Base-by-base conservation (phyloP, 495 filamentous ascomycete species). In the Neurospora intermedia region DNA sequence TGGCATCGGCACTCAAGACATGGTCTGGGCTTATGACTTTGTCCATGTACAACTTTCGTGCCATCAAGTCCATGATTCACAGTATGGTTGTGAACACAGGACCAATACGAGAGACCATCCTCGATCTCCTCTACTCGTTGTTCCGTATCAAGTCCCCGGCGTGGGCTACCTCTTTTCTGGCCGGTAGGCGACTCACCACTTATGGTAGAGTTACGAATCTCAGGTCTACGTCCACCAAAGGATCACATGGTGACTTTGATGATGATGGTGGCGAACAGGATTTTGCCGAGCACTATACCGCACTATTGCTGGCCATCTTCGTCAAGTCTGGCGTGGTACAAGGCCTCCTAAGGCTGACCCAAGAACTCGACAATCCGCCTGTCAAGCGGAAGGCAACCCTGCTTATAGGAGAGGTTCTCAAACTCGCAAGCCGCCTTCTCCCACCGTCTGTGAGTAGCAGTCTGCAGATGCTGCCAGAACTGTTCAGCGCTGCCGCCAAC, bases 141-240 rank as follows among this genome's bases (percentile, higher is more conserved):
- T 86, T 99, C 73, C 90, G 94, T 59, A 97, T 99, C 79, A 98
- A 97, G 77, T 90, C 94, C 27, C 96, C 96, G 7, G 95, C 94
- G 1, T 99, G 96, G 96, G 95, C 95, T 38, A 93, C 93, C 1
- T 96, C 94, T 23, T 99, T 97, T 78, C 87, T 99, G 66, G 96
- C 96, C 45, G 96, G 96, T 8, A 88, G 96, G 75, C 86, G 96
- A 71, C 87, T 98, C 43, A 99, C 96, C 18, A 98, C 93, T 0
- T 98, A 98, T 80, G 94, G 94, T 18, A 88, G 96, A 76, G 94
- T 98, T 42, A 88, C 93, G 10, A 97, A 94, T 76, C 85, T 98
- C n/a, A 93, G 91, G 73, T 83, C 89, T 2, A 74, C 82, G 3
- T 76, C 77, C 0, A 74, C 72, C 23, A 85, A 82, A 70, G 76